Percentiles rank a stretch among this genome's conserved stretches.
These are phyloP conservation scores for Phytopythium chamaehyphon DNA, from an alignment of 352 stramenopile species.

Conservation along the genomic window DNA sequence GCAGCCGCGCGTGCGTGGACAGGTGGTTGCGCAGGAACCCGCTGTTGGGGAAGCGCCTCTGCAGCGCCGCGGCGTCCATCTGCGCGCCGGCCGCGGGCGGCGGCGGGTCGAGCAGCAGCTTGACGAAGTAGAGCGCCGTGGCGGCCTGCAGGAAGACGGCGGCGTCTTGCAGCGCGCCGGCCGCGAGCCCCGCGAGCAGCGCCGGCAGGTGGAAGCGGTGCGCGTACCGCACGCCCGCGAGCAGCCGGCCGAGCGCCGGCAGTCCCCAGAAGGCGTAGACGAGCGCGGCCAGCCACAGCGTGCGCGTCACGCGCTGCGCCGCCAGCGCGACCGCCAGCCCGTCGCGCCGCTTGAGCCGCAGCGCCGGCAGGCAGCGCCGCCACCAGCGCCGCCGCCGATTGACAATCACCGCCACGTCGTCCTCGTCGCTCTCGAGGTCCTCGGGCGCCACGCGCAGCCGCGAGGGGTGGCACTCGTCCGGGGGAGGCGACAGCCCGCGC, in stretches of 20 bases:
- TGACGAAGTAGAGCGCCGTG: conserved; percentile 65
- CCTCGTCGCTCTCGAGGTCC: not conserved
- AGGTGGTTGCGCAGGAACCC: conserved; percentile 22
- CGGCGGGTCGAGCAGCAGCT: conserved; percentile 42
- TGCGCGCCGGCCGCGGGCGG: not conserved
- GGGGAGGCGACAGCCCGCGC: conserved; percentile 27
- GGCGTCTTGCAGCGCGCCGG: conserved; percentile 49
- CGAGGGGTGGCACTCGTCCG: conserved; percentile 6
- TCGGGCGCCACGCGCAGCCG: conserved; percentile 7
- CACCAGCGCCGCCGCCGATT: conserved; percentile 24
- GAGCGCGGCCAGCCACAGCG: conserved; percentile 57
- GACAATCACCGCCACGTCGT: not conserved
- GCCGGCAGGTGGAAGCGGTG: conserved; percentile 43
- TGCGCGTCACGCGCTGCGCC: conserved; percentile 47
- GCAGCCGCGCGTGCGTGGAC: conserved; percentile 22
- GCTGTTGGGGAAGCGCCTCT: conserved; percentile 19
- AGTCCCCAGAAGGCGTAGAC: conserved; percentile 67
- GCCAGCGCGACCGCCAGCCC: conserved; percentile 18
- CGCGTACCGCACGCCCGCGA: conserved; percentile 57
- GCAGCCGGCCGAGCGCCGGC: conserved; percentile 51
- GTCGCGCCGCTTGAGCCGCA: conserved; percentile 5
- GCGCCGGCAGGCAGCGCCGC: conserved; percentile 8
- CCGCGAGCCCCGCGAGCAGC: conserved; percentile 44
- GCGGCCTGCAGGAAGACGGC: conserved; percentile 59
- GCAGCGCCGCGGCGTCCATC: no score